Conservation (phyloP, 2,329 filamentous ascomycete species). For the Fusarium pseudocircinatum region DNA sequence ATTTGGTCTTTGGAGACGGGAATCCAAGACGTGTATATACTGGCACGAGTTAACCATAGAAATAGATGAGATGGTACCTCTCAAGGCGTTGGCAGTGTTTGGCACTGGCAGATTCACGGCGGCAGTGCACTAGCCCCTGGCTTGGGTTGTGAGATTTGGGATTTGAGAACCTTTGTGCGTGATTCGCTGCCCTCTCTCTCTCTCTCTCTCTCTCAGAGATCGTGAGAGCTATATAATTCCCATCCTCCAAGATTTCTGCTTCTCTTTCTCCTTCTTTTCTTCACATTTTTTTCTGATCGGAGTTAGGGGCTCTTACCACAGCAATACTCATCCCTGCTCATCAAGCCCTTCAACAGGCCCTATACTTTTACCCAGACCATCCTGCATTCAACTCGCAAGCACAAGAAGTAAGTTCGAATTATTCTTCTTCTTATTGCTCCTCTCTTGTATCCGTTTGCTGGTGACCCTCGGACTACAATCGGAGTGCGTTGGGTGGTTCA, state of each 20-base stretch:
- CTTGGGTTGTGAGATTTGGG: neutral
- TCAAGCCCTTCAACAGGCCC: neutral
- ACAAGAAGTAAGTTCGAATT: neutral
- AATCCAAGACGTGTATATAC: conserved; percentile 34
- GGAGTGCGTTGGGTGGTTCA: neutral
- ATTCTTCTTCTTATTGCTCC: neutral
- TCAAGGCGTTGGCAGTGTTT: neutral
- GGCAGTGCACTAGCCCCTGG: neutral
- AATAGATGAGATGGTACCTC: conserved; percentile 34
- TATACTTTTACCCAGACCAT: neutral
- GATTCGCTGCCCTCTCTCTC: neutral
- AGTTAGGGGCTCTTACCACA: neutral
- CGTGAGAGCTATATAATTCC: neutral
- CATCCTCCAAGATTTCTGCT: too few species aligned
- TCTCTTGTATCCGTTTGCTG: neutral
- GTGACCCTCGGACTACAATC: neutral
- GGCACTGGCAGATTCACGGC: neutral
- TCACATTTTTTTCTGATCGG: neutral
- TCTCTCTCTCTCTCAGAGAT: neutral
- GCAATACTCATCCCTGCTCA: too few species aligned
- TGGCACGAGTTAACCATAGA: conserved; percentile 33
- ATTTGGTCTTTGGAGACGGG: conserved; percentile 26
- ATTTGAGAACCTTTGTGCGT: neutral
- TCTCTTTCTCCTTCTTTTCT: neutral
- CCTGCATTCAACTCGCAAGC: too few species aligned